Evolutionary conservation across 495 filamentous ascomycete species (phyloP), one percentile per base, ranked within the genome.

Genomic region (Platismatia glauca): DNA sequence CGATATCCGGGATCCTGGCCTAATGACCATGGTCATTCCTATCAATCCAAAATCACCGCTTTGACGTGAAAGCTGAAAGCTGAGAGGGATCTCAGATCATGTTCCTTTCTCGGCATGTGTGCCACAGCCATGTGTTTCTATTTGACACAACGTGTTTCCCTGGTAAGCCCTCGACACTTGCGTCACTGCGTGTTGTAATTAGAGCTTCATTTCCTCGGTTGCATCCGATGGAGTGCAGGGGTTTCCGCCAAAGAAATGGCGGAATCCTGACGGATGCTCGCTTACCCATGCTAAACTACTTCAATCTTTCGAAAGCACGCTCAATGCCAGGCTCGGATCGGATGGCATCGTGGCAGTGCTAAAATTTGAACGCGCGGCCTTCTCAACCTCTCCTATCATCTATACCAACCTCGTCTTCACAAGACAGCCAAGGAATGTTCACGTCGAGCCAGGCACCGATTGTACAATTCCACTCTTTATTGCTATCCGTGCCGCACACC

Each of bases 201-300:
- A 39, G 38, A 18, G 13, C 38, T 44, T 44, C 41, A 44, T 44
- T 7, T 22, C 18, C 38, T 39, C n/a, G n/a, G n/a, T n/a, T n/a
- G n/a, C n/a, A n/a, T n/a, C n/a, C n/a, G n/a, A n/a, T n/a, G n/a
- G n/a, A n/a, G n/a, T n/a, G n/a, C n/a, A n/a, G n/a, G n/a, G n/a
- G n/a, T n/a, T 37, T 41, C 38, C 34, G 55, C 24, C 16, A 27
- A 22, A 3, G 7, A 55, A 39, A 61, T 35, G 34, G 43, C 41
- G 44, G 61, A 50, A 44, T 50, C 33, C 15, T 46, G 12, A 56
- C 55, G 2, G 38, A 46, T 63, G 22, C 35, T 50, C 43, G 29
- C 61, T 58, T 27, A 57, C 53, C 11, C 22, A 15, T 48, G n/a
- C 9, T 48, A 24, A 3, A 22, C 3, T 48, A 48, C 44, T 24